Evolutionary conservation across 1,284 basidiomycete genomes (phyloP), one percentile per base, ranked within the genome.

Genomic region (Rhodotorula sp.): DNA sequence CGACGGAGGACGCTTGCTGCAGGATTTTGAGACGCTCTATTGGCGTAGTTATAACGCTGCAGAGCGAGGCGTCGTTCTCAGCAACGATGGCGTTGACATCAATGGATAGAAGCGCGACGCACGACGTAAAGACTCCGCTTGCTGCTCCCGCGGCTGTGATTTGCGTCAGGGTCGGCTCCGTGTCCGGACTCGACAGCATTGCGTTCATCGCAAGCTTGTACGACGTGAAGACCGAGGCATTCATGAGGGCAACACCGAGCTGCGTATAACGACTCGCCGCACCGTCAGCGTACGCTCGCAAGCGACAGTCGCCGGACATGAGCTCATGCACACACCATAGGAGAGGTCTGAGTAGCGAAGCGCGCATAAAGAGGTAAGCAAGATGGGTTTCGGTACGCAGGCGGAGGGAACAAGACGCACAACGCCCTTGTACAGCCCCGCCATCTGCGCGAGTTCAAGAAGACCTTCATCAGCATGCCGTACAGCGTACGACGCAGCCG

Each of bases 11-110:
- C 21, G 74, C 88, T 84, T 81, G 85, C 75, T 94, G 91, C 17
- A 89, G 87, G 78, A 93, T 91, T 85, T 94, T 95, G 82, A 94
- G 85, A 1, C 93, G 85, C 77, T 95, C 92, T 19, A 88, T 90
- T 0, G 92, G 92, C 4, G 90, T 89, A 3, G 91, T 90, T 57
- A 94, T 82, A 14, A 91, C 77, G 12, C 91, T 92, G 78, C 12
- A 44, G 60, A 25, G 45, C 42, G 45, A 70, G 4, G 67, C 34
- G 13, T 12, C 9, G 41, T 7, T 7, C 16, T 25, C 44, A 54
- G 21, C 9, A n/a, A 27, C 10, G 21, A 27, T 1, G 23, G 10
- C 9, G 57, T 66, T 49, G 62, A 44, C 45, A 54, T 49, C n/a
- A 58, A 25, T 19, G 3, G 12, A 23, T 61, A n/a, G 55, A 27